phyloP scores from a whole-genome alignment of 495 filamentous ascomycete species.

The Neurospora sp. region DNA sequence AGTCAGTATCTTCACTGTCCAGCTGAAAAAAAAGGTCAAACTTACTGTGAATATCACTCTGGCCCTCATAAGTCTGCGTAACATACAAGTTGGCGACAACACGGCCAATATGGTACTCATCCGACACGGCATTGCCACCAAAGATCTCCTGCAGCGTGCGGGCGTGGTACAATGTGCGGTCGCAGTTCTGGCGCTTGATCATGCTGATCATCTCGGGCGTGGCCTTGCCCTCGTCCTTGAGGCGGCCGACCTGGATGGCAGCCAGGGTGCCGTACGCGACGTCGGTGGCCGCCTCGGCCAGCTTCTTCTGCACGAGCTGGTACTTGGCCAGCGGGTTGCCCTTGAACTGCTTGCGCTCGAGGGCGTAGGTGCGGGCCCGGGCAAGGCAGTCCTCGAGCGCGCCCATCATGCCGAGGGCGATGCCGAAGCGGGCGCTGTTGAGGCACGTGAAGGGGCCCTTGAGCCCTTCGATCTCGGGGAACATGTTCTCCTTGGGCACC shows the following conservation, averaged over 20 bases:
- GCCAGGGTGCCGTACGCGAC: conserved; percentile 81
- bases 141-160: conserved; percentile 86
- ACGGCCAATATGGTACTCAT: conserved; percentile 89
- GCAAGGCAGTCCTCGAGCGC: conserved; percentile 84
- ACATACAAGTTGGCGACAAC: conserved; percentile 97
- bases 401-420: conserved; percentile 88
- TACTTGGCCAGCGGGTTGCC: conserved; percentile 93
- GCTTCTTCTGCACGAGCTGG: conserved; percentile 96
- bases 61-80: conserved; percentile 95
- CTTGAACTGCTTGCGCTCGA: conserved; percentile 95
- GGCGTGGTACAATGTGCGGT: conserved; percentile 72
- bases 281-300: conserved; percentile 86
- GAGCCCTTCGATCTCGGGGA: conserved; percentile 81
- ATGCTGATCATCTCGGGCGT: conserved; percentile 97
- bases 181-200: conserved; percentile 97
- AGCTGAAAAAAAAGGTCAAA: conserved; percentile 6
- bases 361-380: conserved; percentile 71
- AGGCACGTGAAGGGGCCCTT: conserved; percentile 86
- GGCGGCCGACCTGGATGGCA: conserved; percentile 76
- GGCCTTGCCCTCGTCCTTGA: conserved; percentile 82
- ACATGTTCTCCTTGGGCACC: conserved; percentile 86
- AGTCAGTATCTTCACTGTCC: conserved; percentile 4
- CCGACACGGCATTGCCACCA: conserved; percentile 92
- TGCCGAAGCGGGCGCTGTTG: conserved; percentile 86
- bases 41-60: conserved; percentile 92